Evolutionary conservation across 2,329 filamentous ascomycete species (phyloP), one percentile per base, ranked within the genome.

Genomic region (Aspergillus sojae): DNA sequence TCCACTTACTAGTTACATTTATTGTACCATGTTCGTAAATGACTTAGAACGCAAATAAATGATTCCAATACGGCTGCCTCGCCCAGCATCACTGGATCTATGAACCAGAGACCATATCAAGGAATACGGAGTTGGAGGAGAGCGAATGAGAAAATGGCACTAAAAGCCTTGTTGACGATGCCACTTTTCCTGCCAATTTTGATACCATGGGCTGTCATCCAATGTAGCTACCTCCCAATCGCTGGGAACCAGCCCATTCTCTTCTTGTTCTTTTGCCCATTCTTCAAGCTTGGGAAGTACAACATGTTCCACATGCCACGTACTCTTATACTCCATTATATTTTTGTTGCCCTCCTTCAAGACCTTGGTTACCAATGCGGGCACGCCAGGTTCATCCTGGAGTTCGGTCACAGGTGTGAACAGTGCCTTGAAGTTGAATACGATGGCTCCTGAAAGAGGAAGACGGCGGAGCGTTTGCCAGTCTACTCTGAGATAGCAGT

Each of bases 351-450:
- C 91, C 34, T 92, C 87, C 23, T 81, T 85, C n/a, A 94, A 70
- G 0, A 95, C 80, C 77, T 90, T 91, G 2, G 88, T 76, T 2
- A 93, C 59, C 5, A 96, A 74, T 0, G 85, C 86, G 0, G 93
- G 93, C 0, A 96, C 80, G 54, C 88, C 90, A 0, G 91, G 86
- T 75, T 96, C 93, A 62, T 90, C 83, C 2, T 86, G 81, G 62
- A 96, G 88, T 66, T 90, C 87, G 0, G 83, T 74, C 0, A 96
- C 75, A 0, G 91, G 90, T 0, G 92, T 95, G 77, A 96, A 96
- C 0, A 95, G 77, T 0, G 90, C 92, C 73, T 94, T 96, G 85
- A 94, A 96, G 76, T 95, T 96, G 81, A 96, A 96, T 0, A 93
- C 86, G 1, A 96, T 81, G 0, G 85, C 89, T 0, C 86, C 91